A percentile compares a stretch with the other conserved stretches of the same genome.
Conservation (phyloP, 805 yeast species). For the Starmerella stigmatis region DNA sequence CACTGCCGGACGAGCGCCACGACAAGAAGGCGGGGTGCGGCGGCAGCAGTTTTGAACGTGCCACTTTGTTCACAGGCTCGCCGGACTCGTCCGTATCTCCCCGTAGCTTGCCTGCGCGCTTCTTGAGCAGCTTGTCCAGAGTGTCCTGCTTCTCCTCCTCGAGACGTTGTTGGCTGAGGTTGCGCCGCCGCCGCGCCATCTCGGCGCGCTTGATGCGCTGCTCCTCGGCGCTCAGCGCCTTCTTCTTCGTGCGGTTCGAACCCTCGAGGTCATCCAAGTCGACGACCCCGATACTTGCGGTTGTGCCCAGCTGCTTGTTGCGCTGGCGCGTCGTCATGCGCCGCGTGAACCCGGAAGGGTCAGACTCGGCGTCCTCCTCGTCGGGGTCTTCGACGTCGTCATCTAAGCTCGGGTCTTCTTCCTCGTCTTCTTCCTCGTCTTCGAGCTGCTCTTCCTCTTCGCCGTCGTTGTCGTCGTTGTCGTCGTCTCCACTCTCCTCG, state of each 20-base stretch:
- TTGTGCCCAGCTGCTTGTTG: conserved; percentile 24
- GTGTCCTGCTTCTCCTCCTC: conserved; percentile 94
- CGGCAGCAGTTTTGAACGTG: conserved; percentile 21
- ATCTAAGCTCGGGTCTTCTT: conserved; percentile 22
- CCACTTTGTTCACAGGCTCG: conserved; percentile 12
- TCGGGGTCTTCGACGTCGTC: conserved; percentile 19
- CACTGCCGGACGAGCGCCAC: conserved; percentile 24
- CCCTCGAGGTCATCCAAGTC: conserved; percentile 29
- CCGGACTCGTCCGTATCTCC: conserved; percentile 19
- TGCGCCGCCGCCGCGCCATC: conserved; percentile 76
- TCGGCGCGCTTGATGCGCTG: conserved; percentile 72
- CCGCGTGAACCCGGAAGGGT: conserved; percentile 18
- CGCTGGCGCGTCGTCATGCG: conserved; percentile 36
- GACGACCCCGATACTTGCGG: conserved; percentile 19
- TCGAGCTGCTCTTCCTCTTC: conserved; percentile 23
- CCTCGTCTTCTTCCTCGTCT: conserved; percentile 22
- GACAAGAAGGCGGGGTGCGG: conserved; percentile 29
- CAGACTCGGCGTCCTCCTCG: conserved; percentile 17
- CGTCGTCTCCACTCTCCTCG: conserved; percentile 20
- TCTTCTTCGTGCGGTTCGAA: conserved; percentile 35
- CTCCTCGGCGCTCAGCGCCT: conserved; percentile 71
- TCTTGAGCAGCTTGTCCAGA: conserved; percentile 68
- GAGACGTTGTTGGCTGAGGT: conserved; percentile 64
- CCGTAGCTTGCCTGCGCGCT: conserved; percentile 46
- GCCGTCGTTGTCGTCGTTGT: conserved; percentile 21